phyloP scores from a whole-genome alignment of 1,284 basidiomycete genomes.

The Wallemia mellicola region DNA sequence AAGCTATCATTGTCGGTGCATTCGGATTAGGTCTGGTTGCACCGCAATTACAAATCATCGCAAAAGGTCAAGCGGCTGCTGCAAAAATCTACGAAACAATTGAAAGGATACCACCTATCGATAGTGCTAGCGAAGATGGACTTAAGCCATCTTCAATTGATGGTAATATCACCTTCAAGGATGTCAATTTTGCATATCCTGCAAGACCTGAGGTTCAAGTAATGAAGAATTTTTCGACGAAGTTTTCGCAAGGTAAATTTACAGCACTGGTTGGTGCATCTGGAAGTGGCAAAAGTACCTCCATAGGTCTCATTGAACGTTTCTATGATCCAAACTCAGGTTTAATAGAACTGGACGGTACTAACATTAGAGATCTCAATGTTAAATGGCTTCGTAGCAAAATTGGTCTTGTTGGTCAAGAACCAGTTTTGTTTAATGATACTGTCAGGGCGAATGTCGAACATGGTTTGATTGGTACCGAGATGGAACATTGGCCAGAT shows the following conservation, averaged over 20 bases:
- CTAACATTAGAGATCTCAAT: conserved; percentile 27
- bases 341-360: conserved; percentile 26
- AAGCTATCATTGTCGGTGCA: conserved; percentile 53
- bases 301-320: conserved; percentile 49
- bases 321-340: conserved; percentile 51
- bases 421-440: conserved; percentile 58
- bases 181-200: conserved; percentile 56
- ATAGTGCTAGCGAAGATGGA: conserved; percentile 41
- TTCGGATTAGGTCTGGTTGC: conserved; percentile 34
- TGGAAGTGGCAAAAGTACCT: conserved; percentile 65
- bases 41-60: conserved; percentile 26
- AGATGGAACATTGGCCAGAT: not conserved
- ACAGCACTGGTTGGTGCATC: conserved; percentile 67
- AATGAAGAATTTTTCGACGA: conserved; percentile 32
- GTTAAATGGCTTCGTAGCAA: conserved; percentile 44
- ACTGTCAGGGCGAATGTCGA: conserved; percentile 58
- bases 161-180: conserved; percentile 33
- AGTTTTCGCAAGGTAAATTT: conserved; percentile 37
- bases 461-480: conserved; percentile 25
- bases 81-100: conserved; percentile 79
- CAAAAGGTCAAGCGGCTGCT: conserved; percentile 59
- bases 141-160: conserved; percentile 35
- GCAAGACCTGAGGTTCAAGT: conserved; percentile 40
- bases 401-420: conserved; percentile 56
- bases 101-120: conserved; percentile 55